Evolutionary conservation across 2,329 filamentous ascomycete genomes (phyloP).

Genomic region (Annulohypoxylon truncatum): DNA sequence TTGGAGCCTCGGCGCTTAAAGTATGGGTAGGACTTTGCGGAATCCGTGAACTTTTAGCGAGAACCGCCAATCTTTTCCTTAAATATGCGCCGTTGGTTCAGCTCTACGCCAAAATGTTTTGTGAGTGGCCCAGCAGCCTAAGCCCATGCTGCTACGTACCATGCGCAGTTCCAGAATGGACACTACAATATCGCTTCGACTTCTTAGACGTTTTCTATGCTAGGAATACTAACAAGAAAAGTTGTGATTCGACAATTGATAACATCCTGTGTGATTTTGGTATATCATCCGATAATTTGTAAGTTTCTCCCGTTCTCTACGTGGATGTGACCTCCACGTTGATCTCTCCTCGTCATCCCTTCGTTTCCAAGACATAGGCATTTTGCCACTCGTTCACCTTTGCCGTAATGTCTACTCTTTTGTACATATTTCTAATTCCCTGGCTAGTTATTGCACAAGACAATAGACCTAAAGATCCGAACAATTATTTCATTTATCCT

Average conservation of each 20-base stretch:
- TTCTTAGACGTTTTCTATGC: background rate
- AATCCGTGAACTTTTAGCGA: background rate
- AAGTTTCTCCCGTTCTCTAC: background rate
- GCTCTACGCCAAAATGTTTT: background rate
- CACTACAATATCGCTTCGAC: background rate
- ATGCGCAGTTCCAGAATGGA: constrained; percentile 1
- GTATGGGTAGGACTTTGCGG: background rate
- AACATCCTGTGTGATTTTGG: background rate
- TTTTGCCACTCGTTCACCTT: constrained; percentile 7
- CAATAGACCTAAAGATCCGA: constrained; percentile 17
- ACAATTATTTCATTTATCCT: constrained; percentile 38
- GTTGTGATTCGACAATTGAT: background rate
- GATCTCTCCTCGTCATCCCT: constrained; percentile 2
- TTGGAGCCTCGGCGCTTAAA: background rate
- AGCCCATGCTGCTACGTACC: background rate
- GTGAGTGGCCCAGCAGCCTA: background rate
- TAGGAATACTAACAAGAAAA: background rate
- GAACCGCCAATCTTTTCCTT: background rate
- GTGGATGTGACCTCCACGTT: background rate
- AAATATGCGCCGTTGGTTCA: background rate
- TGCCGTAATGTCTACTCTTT: constrained; percentile 17
- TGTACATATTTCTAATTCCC: constrained; percentile 4
- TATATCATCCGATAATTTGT: background rate
- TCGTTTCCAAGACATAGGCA: background rate
- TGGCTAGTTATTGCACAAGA: constrained; percentile 34